Evolutionary conservation across 2,329 filamentous ascomycete species (phyloP).

Genomic region (Cordyceps cateniannulata): DNA sequence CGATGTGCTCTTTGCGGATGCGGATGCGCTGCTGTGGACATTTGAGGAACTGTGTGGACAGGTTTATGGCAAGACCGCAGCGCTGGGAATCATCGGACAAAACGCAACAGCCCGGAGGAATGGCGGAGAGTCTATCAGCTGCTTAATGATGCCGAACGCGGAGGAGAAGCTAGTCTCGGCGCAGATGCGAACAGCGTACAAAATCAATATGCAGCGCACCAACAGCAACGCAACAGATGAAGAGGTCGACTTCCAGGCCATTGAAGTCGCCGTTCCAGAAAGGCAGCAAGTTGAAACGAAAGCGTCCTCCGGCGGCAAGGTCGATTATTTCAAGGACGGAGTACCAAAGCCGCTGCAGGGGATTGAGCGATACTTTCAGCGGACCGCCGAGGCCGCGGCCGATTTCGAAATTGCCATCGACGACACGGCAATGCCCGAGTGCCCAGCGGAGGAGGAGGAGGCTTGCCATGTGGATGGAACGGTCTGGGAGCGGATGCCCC

Average conservation of each 20-base stretch:
- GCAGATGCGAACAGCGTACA: constrained; percentile 23
- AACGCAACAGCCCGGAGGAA: not conserved
- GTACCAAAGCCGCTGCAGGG: not conserved
- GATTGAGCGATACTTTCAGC: constrained; percentile 27
- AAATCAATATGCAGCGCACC: constrained; percentile 27
- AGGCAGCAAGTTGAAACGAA: not conserved
- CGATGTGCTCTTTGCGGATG: constrained; percentile 60
- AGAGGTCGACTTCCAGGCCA: constrained; percentile 14
- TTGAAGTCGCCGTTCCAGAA: not conserved
- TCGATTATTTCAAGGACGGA: not conserved
- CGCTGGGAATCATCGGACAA: not conserved
- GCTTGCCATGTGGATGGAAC: too few species aligned
- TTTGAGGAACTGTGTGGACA: constrained; percentile 27
- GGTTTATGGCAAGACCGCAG: not conserved
- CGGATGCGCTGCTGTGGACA: constrained; percentile 35
- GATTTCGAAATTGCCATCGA: constrained; percentile 30
- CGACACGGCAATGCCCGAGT: constrained; percentile 24
- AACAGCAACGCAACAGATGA: constrained; percentile 27
- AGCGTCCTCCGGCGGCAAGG: too few species aligned
- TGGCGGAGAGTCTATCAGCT: not conserved
- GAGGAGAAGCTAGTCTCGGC: constrained; percentile 8
- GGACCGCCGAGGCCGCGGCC: constrained; percentile 11
- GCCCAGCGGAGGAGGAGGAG: not conserved
- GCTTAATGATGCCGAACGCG: not conserved
- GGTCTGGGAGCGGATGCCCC: constrained; percentile 8